phyloP scores from a whole-genome alignment of 192 early-diverging fungal species.

The Lunasporangiospora selenospora region DNA sequence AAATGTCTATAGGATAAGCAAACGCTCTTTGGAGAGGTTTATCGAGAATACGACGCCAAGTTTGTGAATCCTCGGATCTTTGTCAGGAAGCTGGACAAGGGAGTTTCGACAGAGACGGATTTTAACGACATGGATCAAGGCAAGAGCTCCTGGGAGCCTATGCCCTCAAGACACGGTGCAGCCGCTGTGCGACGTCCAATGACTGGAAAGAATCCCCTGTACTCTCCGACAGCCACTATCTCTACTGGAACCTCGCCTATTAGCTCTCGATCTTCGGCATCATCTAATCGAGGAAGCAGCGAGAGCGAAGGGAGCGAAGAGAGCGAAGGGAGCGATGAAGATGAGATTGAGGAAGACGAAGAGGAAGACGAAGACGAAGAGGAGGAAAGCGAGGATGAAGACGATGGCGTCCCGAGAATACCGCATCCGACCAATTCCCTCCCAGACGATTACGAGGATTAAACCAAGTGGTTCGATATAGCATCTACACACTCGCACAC shows the following conservation, averaged over 20 bases:
- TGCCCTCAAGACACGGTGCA: no score
- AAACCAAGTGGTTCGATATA: no score
- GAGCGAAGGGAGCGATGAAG: background rate
- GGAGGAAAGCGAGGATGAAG: slow-evolving; percentile 4
- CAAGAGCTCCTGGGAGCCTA: no score
- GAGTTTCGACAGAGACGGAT: slow-evolving; percentile 33
- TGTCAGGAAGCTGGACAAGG: slow-evolving; percentile 59
- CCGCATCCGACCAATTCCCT: no score
- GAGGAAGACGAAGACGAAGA: slow-evolving; percentile 3
- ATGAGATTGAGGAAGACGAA: slow-evolving; percentile 10
- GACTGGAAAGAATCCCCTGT: background rate
- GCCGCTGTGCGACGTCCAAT: no score
- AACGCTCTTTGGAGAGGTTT: slow-evolving; percentile 61
- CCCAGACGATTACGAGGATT: no score
- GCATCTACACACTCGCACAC: no score
- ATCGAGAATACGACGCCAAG: slow-evolving; percentile 66
- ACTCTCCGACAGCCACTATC: background rate
- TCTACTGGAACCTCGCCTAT: background rate
- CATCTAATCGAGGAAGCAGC: background rate
- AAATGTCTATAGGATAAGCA: slow-evolving; percentile 64
- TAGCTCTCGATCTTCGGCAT: background rate
- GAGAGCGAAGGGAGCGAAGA: background rate
- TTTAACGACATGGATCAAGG: slow-evolving; percentile 3
- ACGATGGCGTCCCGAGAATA: background rate
- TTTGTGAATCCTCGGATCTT: slow-evolving; percentile 70